Evolutionary conservation across 352 stramenopile genomes (phyloP), one percentile per base, ranked within the genome.

Genomic region (Phytopythium helicoides): DNA sequence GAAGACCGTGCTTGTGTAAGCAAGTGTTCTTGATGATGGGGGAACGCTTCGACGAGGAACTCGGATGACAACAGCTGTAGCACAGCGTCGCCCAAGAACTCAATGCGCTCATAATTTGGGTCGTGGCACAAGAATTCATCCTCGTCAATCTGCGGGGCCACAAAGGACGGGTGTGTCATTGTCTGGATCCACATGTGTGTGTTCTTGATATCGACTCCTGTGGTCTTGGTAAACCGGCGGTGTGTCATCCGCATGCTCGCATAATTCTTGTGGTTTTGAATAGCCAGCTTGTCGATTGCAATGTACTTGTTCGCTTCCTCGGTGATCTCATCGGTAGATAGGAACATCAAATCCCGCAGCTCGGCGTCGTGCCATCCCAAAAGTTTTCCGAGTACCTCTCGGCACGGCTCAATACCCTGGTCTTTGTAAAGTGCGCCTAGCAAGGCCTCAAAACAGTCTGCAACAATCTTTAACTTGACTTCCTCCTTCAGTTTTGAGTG

Each of bases 1-100:
- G 81, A 89, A 35, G 85, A 92, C 14, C 83, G 75, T 21, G 83
- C 81, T 56, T 89, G 81, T 0, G 79, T 92, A 7, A 95, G 64
- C 18, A 95, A 56, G 34, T 91, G 70, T 38, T 92, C 82, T 34
- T 95, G 81, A 36, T 93, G 84, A 54, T 92, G 76, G 23, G 85
- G 85, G 9, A 95, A 87, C 18, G 75, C 72, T 44, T 92, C 77
- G 14, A 92, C 75, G 10, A 95, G 76, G 37, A 89, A 92, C 28
- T 75, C 76, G 0, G 81, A 92, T 21, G 81, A 88, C 16, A 95
- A 61, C 16, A 94, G 46, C 53, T 95, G 80, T 12, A 95, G 60
- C 52, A 95, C 81, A 7, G 86, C 72, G 21, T 95, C 86, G 8
- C 86, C 86, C 12, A 95, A 66, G 56, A 93, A 95, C 63, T 93